Evolutionary conservation across 2,329 filamentous ascomycete genomes (phyloP), one percentile per base, ranked within the genome.

Genomic region (Exophiala alcalophila): DNA sequence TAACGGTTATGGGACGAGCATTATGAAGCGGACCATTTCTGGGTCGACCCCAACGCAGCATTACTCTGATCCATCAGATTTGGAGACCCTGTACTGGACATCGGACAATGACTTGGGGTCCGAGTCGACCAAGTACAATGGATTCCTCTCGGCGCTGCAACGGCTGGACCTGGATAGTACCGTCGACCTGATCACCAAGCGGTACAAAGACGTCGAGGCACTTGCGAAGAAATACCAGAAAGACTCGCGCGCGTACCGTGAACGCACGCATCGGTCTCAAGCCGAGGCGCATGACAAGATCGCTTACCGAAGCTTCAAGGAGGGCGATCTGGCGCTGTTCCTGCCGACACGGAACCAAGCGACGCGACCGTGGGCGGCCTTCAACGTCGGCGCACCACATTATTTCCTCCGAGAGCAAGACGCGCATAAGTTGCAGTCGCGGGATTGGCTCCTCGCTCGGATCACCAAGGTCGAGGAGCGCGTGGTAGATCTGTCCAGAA

Each of bases 341-440:
- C 69, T 98, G 27, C 92, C 92, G 0, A 98, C 92, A 0, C 78
- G 91, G 24, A 97, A 96, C 61, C 90, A 97, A 65, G 86, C 86
- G 25, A 92, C 89, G 4, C 85, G 91, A 11, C 91, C 92, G 1
- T 98, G 92, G 92, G 92, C 92, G 4, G 92, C 92, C 1, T 98
- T 98, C 75, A 98, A 98, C 58, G 86, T 98, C 21, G 91, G 90
- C 1, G 94, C 91, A 47, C 92, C 92, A 6, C 92, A 98, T 63
- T 97, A 92, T 68, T 98, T 98, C 69, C 74, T 98, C 2, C 85
- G 89, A 24, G 92, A 98, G 64, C 86, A 94, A 62, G 91, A 97
- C 57, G 77, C 76, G 1, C 94, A 98, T 65, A 83, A 87, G 48
- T 72, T 98, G 4, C 80, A 83, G 20, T 83, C 81, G 33, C 79